phyloP scores from a whole-genome alignment of 805 yeast species.

The Kuraishia piskuri region DNA sequence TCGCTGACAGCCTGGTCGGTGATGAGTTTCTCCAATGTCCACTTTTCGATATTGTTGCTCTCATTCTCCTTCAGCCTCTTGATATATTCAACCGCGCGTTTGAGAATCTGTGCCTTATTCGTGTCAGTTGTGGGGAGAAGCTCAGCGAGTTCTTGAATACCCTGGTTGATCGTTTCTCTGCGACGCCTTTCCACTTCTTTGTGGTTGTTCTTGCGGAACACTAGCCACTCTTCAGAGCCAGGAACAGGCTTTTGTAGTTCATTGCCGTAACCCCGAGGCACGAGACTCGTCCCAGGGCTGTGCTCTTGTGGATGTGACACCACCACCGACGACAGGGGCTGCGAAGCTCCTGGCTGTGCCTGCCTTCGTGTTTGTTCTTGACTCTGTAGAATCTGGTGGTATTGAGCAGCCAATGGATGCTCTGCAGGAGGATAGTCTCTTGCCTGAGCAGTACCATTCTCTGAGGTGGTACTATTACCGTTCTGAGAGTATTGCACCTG shows the following conservation, averaged over 20 bases:
- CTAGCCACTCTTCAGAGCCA: conserved; percentile 82
- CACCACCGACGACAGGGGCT: background rate
- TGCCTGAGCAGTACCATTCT: background rate
- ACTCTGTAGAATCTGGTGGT: background rate
- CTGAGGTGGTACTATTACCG: background rate
- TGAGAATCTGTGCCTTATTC: conserved; percentile 85
- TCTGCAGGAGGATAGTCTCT: background rate
- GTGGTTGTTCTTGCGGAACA: conserved; percentile 79
- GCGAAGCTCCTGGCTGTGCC: background rate
- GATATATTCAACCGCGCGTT: conserved; percentile 85
- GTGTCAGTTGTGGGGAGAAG: conserved; percentile 77
- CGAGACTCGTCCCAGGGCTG: conserved; percentile 9
- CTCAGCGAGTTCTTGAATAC: conserved; percentile 73
- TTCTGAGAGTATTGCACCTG: background rate
- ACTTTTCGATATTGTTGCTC: conserved; percentile 82
- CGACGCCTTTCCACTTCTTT: conserved; percentile 93
- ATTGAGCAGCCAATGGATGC: background rate
- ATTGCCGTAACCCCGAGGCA: conserved; percentile 9
- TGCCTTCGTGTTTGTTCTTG: background rate
- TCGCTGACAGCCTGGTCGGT: conserved; percentile 89
- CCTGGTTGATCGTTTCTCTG: conserved; percentile 79
- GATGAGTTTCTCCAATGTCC: conserved; percentile 87
- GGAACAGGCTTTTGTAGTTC: conserved; percentile 41
- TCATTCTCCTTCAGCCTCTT: conserved; percentile 86
- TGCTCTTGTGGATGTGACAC: background rate